Percentiles rank a stretch among this genome's conserved stretches.
Evolutionary conservation across 345 rosid species (phyloP).

Genomic region (Laguncularia racemosa): DNA sequence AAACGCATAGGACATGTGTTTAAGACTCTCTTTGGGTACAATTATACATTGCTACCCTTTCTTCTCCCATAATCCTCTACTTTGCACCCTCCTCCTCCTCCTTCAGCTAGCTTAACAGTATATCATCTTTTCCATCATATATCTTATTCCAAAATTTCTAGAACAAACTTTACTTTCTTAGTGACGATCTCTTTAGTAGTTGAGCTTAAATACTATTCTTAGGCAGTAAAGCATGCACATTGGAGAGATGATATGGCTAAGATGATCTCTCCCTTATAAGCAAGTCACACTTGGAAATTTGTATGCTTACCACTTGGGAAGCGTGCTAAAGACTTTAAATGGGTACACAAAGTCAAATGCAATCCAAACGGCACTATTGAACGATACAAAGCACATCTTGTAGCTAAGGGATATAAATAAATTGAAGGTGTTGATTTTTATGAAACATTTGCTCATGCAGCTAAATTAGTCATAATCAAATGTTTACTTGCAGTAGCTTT

Average conservation of each 20-base stretch:
- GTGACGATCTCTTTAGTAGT: not conserved
- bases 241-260: not conserved
- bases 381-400: not conserved
- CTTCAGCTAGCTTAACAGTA: not conserved
- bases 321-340: conserved; percentile 1
- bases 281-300: not conserved
- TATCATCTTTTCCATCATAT: not conserved
- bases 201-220: conserved; percentile 2
- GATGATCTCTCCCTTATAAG: not conserved
- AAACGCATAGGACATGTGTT: not conserved
- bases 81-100: not conserved
- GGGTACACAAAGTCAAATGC: conserved; percentile 7
- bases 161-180: not conserved
- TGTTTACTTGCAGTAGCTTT: not conserved
- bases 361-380: not conserved
- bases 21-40: not conserved
- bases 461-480: not conserved
- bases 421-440: conserved; percentile 1
- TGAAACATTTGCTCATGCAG: conserved; percentile 1
- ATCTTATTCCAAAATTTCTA: not conserved
- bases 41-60: not conserved
- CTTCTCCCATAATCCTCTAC: not conserved
- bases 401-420: conserved; percentile 6
- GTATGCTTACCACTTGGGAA: not conserved
- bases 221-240: not conserved